These are phyloP conservation scores for Cucurbita maxima DNA, from an alignment of 306 rosid genomes.

Conservation along the genomic window DNA sequence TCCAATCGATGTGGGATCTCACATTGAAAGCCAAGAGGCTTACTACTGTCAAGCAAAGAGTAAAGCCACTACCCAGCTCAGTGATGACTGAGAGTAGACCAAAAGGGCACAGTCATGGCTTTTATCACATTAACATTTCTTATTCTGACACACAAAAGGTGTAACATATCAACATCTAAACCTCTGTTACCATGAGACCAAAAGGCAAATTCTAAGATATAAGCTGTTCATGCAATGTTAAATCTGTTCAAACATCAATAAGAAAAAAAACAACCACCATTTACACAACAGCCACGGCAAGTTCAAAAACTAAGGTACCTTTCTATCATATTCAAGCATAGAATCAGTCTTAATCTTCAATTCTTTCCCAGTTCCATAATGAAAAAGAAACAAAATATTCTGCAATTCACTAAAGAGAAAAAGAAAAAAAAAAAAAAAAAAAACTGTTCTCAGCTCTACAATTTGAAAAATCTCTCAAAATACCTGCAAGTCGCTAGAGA, in stretches of 20 bases:
- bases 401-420: too few relatives aligned
- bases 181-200: not conserved
- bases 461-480: not conserved
- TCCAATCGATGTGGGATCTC: too few relatives aligned
- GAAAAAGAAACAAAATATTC: not conserved
- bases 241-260: not conserved
- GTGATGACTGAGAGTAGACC: not conserved
- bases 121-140: not conserved
- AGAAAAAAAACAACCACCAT: not conserved
- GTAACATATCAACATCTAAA: not conserved
- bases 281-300: not conserved
- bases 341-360: not conserved
- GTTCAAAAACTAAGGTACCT: not conserved
- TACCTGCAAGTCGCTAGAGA: slow-evolving; percentile 86
- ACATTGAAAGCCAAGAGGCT: not conserved
- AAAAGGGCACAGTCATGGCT: not conserved
- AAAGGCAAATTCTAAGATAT: not conserved
- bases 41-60: not conserved
- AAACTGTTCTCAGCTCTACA: not conserved
- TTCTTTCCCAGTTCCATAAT: not conserved
- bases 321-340: not conserved
- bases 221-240: not conserved
- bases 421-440: not conserved
- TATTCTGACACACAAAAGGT: not conserved
- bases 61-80: not conserved